Conservation (phyloP, 148 eudicot species). For the Camellia lanceoleosa region DNA sequence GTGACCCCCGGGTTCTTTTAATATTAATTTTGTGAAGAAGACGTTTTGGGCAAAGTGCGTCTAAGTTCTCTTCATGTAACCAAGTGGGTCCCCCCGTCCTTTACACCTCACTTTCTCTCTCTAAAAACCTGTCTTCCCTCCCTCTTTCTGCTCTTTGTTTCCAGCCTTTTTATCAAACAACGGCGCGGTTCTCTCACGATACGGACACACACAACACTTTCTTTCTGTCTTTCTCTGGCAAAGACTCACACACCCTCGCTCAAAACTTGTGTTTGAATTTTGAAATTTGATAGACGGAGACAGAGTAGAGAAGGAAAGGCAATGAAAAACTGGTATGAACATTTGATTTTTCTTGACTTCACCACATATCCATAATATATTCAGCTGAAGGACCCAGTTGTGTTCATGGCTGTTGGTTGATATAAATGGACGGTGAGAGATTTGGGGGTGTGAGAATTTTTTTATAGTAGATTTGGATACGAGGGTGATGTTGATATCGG, state of each 20-base stretch:
- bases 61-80: constrained; percentile 64
- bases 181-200: constrained; percentile 11
- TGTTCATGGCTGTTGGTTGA: not conserved
- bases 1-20: not conserved
- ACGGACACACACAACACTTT: not conserved
- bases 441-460: not conserved
- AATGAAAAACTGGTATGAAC: too few relatives aligned
- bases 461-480: constrained; percentile 4
- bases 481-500: constrained; percentile 6
- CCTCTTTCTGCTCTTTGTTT: not conserved
- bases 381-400: not conserved
- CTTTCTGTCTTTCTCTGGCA: not conserved
- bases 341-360: not conserved
- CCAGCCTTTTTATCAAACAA: constrained; percentile 12
- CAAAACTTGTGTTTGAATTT: constrained; percentile 5
- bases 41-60: constrained; percentile 54
- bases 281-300: too few relatives aligned
- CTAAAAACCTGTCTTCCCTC: not conserved
- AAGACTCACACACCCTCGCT: not conserved
- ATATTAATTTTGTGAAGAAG: constrained; percentile 12
- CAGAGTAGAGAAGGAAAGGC: too few relatives aligned
- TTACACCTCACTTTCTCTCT: constrained; percentile 6
- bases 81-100: constrained; percentile 23
- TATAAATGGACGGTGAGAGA: not conserved
- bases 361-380: too few relatives aligned